These are phyloP conservation scores for Apiotrichum gracile DNA, from an alignment of 1,284 basidiomycete species.

Conservation along the genomic window DNA sequence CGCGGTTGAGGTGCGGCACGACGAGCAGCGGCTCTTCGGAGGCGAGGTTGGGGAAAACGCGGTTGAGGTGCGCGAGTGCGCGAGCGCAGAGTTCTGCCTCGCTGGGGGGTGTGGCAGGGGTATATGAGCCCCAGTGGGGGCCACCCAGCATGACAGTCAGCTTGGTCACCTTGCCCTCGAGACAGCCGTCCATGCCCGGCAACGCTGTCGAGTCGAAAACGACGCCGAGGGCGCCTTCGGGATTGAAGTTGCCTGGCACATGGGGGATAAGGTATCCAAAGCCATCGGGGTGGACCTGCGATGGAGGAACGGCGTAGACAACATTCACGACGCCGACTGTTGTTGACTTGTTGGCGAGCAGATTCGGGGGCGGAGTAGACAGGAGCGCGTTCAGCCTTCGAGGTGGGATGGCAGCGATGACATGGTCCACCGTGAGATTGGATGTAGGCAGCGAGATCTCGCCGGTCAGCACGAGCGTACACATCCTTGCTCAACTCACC, in stretches of 20 bases:
- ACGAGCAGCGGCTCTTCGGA: slow-evolving; percentile 50
- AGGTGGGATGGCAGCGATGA: slow-evolving; percentile 31
- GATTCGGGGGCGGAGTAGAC: slow-evolving; percentile 51
- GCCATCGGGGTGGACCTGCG: slow-evolving; percentile 61
- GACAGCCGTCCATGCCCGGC: slow-evolving; percentile 48
- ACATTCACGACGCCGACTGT: slow-evolving; percentile 66
- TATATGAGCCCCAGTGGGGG: slow-evolving; percentile 55
- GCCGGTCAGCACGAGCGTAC: slow-evolving; percentile 49
- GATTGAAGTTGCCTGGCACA: slow-evolving; percentile 37
- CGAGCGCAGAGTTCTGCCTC: slow-evolving; percentile 27
- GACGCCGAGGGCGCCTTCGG: slow-evolving; percentile 61
- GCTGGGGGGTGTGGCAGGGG: not conserved
- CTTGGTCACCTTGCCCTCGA: slow-evolving; percentile 51
- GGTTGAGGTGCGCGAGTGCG: slow-evolving; percentile 50
- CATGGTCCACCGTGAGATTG: slow-evolving; percentile 9
- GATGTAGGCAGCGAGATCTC: not conserved
- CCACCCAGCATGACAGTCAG: slow-evolving; percentile 91
- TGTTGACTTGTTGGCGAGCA: slow-evolving; percentile 40
- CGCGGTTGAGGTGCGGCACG: slow-evolving; percentile 55
- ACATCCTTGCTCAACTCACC: not conserved
- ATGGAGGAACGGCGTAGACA: slow-evolving; percentile 54
- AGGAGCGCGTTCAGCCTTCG: slow-evolving; percentile 26
- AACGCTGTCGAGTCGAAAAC: slow-evolving; percentile 78
- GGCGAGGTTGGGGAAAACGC: slow-evolving; percentile 51
- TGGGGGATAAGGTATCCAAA: slow-evolving; percentile 94